A percentile compares a stretch with the other conserved stretches of the same genome.
phyloP scores from a whole-genome alignment of 2,329 filamentous ascomycete species.

The Orbilia javanica region DNA sequence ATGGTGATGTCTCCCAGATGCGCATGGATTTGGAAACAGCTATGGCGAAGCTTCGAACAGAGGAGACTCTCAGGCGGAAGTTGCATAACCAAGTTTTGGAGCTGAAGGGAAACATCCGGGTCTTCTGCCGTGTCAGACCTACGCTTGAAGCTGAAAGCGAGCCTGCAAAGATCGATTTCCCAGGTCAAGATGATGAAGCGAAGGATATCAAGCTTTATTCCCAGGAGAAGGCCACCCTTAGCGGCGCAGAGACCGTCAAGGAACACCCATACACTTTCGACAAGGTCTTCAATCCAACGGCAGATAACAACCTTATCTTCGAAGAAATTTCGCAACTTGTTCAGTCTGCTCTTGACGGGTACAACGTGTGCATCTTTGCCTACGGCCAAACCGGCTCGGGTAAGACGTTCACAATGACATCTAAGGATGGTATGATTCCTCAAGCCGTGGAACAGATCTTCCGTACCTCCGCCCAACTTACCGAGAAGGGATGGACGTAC shows the following conservation, averaged over 20 bases:
- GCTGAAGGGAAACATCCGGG: slow-evolving; percentile 96
- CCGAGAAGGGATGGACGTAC: slow-evolving; percentile 94
- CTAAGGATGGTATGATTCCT: slow-evolving; percentile 91
- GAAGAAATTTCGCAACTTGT: slow-evolving; percentile 97
- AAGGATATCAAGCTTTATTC: slow-evolving; percentile 88
- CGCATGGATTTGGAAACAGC: slow-evolving; percentile 76
- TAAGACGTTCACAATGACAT: slow-evolving; percentile 97
- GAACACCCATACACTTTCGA: slow-evolving; percentile 91
- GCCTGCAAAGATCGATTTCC: slow-evolving; percentile 81
- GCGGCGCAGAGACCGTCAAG: slow-evolving; percentile 78
- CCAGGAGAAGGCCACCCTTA: slow-evolving; percentile 82
- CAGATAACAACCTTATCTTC: slow-evolving; percentile 88
- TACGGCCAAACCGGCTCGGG: slow-evolving; percentile 98
- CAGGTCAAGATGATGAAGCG: slow-evolving; percentile 82
- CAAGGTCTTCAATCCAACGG: slow-evolving; percentile 83
- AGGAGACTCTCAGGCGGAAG: slow-evolving; percentile 89
- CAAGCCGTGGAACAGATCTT: slow-evolving; percentile 94
- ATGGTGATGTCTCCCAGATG: slow-evolving; percentile 83
- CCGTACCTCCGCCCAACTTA: slow-evolving; percentile 82
- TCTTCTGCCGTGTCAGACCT: slow-evolving; percentile 95
- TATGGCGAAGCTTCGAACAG: slow-evolving; percentile 85
- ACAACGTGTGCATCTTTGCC: slow-evolving; percentile 99
- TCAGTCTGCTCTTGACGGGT: slow-evolving; percentile 94
- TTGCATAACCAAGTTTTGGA: slow-evolving; percentile 98
- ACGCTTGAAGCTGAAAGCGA: slow-evolving; percentile 73